phyloP scores from a whole-genome alignment of 768 basidiomycete genomes.

The Macrolepiota fuliginosa region DNA sequence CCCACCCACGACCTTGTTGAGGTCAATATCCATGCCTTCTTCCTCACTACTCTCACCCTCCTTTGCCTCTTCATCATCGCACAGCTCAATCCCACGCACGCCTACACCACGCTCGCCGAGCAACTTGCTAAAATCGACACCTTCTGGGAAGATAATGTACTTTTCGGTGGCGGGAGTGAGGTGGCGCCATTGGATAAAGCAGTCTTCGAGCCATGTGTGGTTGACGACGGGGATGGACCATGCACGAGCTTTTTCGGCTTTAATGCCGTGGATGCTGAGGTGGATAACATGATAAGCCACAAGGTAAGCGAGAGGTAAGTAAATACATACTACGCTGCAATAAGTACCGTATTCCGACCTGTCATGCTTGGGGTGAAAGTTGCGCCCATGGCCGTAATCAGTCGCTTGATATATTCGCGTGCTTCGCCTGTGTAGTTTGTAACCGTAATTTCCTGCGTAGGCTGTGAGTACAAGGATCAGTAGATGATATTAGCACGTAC shows the following conservation, averaged over 20 bases:
- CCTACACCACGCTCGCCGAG: slow-evolving; percentile 43
- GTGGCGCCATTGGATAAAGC: slow-evolving; percentile 75
- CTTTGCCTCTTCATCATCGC: slow-evolving; percentile 22
- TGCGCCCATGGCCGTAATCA: slow-evolving; percentile 76
- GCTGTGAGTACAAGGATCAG: not conserved
- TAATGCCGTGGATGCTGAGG: slow-evolving; percentile 44
- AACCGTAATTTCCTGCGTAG: slow-evolving; percentile 67
- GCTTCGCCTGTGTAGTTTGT: slow-evolving; percentile 89
- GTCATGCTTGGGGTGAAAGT: slow-evolving; percentile 83
- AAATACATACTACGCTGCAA: slow-evolving; percentile 75
- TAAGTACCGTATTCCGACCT: slow-evolving; percentile 70
- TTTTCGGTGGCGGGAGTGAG: slow-evolving; percentile 62
- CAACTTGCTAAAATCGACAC: slow-evolving; percentile 57
- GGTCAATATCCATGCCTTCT: not conserved
- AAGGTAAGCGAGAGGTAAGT: not conserved
- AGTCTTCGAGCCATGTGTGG: slow-evolving; percentile 91
- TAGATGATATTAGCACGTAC: slow-evolving; percentile 37
- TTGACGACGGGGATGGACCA: slow-evolving; percentile 90
- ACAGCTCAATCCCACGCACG: slow-evolving; percentile 23
- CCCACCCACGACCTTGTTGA: slow-evolving; percentile 1
- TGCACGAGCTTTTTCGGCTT: slow-evolving; percentile 67
- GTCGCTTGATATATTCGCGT: slow-evolving; percentile 83
- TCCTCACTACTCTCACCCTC: slow-evolving; percentile 15
- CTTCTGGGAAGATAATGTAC: slow-evolving; percentile 67
- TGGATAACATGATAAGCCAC: not conserved